Percentiles rank a stretch among this genome's conserved stretches.
Conservation (phyloP, 768 basidiomycete genomes). For the Krasilnikovozyma curviuscula region DNA sequence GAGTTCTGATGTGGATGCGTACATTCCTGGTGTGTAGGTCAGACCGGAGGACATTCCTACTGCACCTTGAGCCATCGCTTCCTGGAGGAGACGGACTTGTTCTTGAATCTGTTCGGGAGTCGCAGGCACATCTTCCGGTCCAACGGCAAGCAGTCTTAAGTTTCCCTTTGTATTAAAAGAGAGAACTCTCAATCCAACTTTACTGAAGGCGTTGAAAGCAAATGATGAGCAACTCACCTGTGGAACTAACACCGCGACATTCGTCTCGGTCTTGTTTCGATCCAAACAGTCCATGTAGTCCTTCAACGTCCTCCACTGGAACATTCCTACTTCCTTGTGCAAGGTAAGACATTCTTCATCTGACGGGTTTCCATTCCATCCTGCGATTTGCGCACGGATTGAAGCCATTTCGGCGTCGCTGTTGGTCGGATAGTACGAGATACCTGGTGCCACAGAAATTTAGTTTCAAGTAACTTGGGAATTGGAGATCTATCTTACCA, state of each 20-base stretch:
- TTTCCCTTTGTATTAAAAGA: no score
- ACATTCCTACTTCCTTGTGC: conserved; percentile 15
- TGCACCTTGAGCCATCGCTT: conserved; percentile 21
- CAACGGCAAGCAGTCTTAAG: conserved; percentile 21
- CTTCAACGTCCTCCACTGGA: conserved; percentile 18
- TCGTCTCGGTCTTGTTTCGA: conserved; percentile 19
- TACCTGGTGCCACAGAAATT: no score
- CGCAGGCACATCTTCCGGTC: conserved; percentile 18
- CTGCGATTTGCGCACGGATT: conserved; percentile 22
- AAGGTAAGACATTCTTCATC: conserved; percentile 15
- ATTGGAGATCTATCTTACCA: conserved; percentile 12
- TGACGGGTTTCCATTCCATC: conserved; percentile 23
- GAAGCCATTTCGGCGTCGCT: conserved; percentile 10
- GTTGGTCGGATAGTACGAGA: conserved; percentile 20
- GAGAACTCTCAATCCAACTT: background rate
- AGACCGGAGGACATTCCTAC: conserved; percentile 24
- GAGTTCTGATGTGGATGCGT: conserved; percentile 22
- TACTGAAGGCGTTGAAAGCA: no score
- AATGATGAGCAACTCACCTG: conserved; percentile 13
- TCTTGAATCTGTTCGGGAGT: conserved; percentile 16
- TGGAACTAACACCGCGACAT: conserved; percentile 22
- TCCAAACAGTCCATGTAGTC: conserved; percentile 23
- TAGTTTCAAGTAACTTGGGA: no score
- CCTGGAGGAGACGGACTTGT: conserved; percentile 17
- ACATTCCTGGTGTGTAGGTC: conserved; percentile 26